These are phyloP conservation scores for Acer negundo DNA, from an alignment of 345 rosid genomes.

Conservation along the genomic window DNA sequence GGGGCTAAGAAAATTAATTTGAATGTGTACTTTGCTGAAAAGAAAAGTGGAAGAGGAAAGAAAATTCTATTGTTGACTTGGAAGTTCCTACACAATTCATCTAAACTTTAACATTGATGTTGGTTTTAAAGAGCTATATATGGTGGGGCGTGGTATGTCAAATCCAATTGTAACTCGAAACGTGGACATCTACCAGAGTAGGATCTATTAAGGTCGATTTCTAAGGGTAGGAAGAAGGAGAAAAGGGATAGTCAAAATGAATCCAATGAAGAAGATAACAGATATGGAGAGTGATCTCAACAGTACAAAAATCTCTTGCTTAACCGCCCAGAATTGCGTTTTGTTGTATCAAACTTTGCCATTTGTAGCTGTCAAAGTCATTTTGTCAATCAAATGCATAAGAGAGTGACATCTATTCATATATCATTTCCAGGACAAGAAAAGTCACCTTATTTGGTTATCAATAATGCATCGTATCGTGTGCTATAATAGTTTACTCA, in stretches of 20 bases:
- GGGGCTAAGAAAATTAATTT: not conserved
- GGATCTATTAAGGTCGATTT: not conserved
- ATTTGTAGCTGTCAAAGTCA: slow-evolving; percentile 14
- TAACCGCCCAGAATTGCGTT: slow-evolving; percentile 26
- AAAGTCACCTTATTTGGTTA: not conserved
- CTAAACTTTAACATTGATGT: too few species aligned
- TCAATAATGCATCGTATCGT: not conserved
- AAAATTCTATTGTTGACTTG: slow-evolving; percentile 2
- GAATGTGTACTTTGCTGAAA: not conserved
- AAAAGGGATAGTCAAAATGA: not conserved
- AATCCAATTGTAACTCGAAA: not conserved
- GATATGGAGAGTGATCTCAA: slow-evolving; percentile 3
- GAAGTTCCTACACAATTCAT: too few species aligned
- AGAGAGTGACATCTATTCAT: not conserved
- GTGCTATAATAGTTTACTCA: not conserved
- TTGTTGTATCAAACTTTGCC: slow-evolving; percentile 8
- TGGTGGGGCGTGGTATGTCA: not conserved
- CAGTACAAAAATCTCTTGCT: slow-evolving; percentile 23
- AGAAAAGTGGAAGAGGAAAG: not conserved
- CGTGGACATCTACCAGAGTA: not conserved
- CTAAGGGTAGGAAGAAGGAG: not conserved
- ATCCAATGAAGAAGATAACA: not conserved
- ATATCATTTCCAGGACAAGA: not conserved
- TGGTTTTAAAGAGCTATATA: not conserved
- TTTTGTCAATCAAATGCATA: not conserved